Percentiles rank a stretch among this genome's conserved stretches.
phyloP scores from a whole-genome alignment of 768 basidiomycete genomes.

The Calocybe cyanea region DNA sequence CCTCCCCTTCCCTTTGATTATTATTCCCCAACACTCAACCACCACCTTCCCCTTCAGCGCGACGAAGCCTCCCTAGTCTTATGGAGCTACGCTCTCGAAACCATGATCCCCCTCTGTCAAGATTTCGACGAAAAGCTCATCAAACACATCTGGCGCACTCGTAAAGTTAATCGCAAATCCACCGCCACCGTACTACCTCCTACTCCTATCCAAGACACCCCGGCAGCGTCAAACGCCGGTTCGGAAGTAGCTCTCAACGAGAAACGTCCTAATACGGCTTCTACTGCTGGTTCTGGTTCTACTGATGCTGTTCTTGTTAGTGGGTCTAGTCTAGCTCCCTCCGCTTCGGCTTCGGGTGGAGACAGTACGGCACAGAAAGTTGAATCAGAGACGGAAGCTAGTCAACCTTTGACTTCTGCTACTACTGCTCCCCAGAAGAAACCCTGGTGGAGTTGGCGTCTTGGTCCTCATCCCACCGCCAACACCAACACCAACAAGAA shows the following conservation, averaged over 20 bases:
- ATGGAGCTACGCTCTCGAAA: slow-evolving; percentile 71
- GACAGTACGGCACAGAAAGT: slow-evolving; percentile 18
- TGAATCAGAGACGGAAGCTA: slow-evolving; percentile 14
- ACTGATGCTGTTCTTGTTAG: too few species aligned
- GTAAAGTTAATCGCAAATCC: slow-evolving; percentile 24
- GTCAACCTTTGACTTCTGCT: not conserved
- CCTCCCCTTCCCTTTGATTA: not conserved
- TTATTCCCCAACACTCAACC: not conserved
- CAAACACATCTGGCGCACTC: slow-evolving; percentile 71
- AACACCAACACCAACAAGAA: slow-evolving; percentile 3
- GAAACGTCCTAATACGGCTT: slow-evolving; percentile 14
- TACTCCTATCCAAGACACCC: slow-evolving; percentile 3
- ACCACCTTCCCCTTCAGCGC: slow-evolving; percentile 33
- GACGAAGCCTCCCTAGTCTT: slow-evolving; percentile 77
- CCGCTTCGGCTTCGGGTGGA: too few species aligned
- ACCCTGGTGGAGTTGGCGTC: slow-evolving; percentile 44
- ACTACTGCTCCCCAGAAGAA: slow-evolving; percentile 16
- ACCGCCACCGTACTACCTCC: slow-evolving; percentile 11
- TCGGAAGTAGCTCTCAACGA: slow-evolving; percentile 32
- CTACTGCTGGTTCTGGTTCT: not conserved
- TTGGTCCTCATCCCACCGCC: slow-evolving; percentile 28
- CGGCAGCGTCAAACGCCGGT: slow-evolving; percentile 14
- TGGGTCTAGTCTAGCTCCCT: too few species aligned
- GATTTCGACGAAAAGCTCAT: slow-evolving; percentile 80
- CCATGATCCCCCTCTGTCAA: slow-evolving; percentile 63